phyloP scores from a whole-genome alignment of 148 eudicot species.

The Simmondsia chinensis region DNA sequence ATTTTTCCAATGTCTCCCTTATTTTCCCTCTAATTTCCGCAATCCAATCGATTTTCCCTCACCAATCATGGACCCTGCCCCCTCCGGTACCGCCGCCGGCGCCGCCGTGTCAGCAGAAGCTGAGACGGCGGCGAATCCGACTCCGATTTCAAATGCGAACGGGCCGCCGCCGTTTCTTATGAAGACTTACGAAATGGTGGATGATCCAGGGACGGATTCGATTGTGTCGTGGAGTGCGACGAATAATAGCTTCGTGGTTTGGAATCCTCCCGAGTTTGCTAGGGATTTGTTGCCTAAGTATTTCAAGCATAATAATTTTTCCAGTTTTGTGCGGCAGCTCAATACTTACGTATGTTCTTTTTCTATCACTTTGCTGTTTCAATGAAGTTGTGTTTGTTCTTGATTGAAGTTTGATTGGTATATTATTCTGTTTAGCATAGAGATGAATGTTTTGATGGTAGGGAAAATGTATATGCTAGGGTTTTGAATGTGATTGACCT shows the following conservation, averaged over 20 bases:
- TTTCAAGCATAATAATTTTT: slow-evolving; percentile 89
- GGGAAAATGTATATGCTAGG: no score
- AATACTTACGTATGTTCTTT: slow-evolving; percentile 60
- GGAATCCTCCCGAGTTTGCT: slow-evolving; percentile 84
- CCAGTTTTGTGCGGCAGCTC: slow-evolving; percentile 82
- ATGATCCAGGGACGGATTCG: slow-evolving; percentile 51
- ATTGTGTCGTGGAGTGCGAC: slow-evolving; percentile 77
- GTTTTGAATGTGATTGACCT: no score
- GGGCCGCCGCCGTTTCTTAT: slow-evolving; percentile 64
- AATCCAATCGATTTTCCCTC: no score
- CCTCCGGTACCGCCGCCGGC: neutral
- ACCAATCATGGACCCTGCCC: no score
- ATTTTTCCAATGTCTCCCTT: no score
- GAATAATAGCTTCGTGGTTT: slow-evolving; percentile 72
- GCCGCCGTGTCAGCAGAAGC: slow-evolving; percentile 1
- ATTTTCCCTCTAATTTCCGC: no score
- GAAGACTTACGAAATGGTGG: slow-evolving; percentile 77
- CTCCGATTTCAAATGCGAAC: slow-evolving; percentile 29
- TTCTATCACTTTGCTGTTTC: neutral
- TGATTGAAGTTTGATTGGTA: neutral
- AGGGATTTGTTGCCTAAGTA: slow-evolving; percentile 70
- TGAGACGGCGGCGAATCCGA: slow-evolving; percentile 23
- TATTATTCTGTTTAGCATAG: no score
- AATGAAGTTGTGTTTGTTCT: neutral
- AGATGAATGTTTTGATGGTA: no score